These are phyloP conservation scores for Neostapfia colusana DNA, from an alignment of 176 grass and related monocot species.

Conservation along the genomic window DNA sequence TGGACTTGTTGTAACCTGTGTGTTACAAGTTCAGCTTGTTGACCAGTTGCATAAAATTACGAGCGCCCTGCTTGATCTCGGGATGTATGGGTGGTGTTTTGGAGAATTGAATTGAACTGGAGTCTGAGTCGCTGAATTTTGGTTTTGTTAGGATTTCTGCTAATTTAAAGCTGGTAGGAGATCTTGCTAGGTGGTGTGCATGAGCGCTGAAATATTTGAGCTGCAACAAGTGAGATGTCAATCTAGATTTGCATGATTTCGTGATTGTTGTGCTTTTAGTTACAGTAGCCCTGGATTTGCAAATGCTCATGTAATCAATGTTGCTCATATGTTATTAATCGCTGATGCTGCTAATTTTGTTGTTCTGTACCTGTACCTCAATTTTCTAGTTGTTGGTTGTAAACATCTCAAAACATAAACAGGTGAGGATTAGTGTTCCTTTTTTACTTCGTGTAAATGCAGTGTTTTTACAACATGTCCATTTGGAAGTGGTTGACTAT, in stretches of 20 bases:
- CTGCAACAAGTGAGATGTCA: background rate
- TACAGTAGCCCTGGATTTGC: background rate
- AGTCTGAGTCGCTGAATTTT: background rate
- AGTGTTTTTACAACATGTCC: background rate
- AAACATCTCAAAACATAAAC: background rate
- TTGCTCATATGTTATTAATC: background rate
- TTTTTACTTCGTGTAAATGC: background rate
- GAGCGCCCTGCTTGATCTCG: background rate
- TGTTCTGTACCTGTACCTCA: background rate
- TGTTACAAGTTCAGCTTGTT: background rate
- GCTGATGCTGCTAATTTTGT: background rate
- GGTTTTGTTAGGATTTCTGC: slow-evolving; percentile 10
- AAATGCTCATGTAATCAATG: background rate
- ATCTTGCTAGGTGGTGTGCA: background rate
- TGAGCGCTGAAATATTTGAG: background rate
- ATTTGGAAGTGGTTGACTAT: slow-evolving; percentile 1
- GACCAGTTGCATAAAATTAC: slow-evolving; percentile 51
- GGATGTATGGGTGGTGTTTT: background rate
- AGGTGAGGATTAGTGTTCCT: background rate
- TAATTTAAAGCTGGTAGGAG: background rate
- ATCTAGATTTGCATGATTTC: background rate
- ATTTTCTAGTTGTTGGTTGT: background rate
- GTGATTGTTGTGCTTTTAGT: background rate
- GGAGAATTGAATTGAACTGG: background rate
- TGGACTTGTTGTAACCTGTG: background rate